Evolutionary conservation across 179 eudicot genomes (phyloP).

Genomic region (Gypsophila paniculata): DNA sequence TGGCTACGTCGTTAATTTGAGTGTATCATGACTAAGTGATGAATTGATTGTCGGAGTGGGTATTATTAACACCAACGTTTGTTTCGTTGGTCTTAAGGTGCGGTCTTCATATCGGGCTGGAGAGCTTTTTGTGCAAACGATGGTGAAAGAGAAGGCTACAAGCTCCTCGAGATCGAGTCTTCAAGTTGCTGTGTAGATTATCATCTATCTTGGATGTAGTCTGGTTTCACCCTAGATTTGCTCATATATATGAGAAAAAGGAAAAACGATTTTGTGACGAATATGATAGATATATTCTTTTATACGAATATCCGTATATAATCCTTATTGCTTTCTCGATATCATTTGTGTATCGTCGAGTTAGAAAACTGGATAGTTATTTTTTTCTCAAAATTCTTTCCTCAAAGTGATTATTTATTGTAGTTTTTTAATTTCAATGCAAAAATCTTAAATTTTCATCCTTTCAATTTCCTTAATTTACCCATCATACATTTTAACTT

Average conservation of each 20-base stretch:
- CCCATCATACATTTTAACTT: too few species aligned
- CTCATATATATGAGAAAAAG: neutral
- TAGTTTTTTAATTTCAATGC: too few species aligned
- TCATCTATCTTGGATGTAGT: neutral
- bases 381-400: too few species aligned
- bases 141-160: constrained; percentile 63
- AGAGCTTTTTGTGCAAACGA: constrained; percentile 84
- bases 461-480: too few species aligned
- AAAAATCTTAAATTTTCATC: too few species aligned
- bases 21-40: neutral
- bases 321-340: neutral
- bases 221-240: neutral
- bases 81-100: constrained; percentile 41
- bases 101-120: constrained; percentile 97
- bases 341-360: too few species aligned
- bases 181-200: constrained; percentile 8
- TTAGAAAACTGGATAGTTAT: too few species aligned
- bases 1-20: neutral
- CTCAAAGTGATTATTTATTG: too few species aligned
- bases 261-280: too few species aligned
- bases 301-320: too few species aligned
- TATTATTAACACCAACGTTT: neutral
- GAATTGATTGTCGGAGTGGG: neutral
- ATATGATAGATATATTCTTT: too few species aligned
- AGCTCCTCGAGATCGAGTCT: constrained; percentile 8